Conservation (phyloP, 805 yeast species). For the Saturnispora kantuleensis region DNA sequence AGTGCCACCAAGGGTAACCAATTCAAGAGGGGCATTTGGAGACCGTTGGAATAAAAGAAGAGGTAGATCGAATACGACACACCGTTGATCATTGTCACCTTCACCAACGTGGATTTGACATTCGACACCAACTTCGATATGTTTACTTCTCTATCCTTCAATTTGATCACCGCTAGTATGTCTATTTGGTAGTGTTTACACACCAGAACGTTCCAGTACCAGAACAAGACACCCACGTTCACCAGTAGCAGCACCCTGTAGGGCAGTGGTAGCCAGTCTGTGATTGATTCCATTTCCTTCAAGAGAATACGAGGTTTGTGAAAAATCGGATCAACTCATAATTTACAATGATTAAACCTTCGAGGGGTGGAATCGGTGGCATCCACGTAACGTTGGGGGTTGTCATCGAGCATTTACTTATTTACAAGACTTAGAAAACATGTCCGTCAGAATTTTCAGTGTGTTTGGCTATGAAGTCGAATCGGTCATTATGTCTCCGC, state of each 20-base stretch:
- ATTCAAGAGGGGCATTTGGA: constrained; percentile 21
- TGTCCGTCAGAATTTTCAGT: constrained; percentile 51
- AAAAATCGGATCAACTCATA: neutral
- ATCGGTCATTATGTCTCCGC: constrained; percentile 58
- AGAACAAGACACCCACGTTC: constrained; percentile 41
- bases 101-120: constrained; percentile 14
- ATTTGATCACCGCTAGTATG: constrained; percentile 33
- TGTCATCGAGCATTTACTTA: too few species aligned
- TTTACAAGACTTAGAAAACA: neutral
- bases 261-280: constrained; percentile 32
- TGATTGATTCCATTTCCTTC: neutral
- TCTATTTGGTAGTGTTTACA: constrained; percentile 35
- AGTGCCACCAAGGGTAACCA: constrained; percentile 33
- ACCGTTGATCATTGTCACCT: constrained; percentile 20
- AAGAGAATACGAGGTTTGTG: neutral
- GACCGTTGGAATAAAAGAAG: constrained; percentile 16
- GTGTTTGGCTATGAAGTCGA: constrained; percentile 52
- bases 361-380: too few species aligned
- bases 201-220: constrained; percentile 38
- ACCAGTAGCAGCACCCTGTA: constrained; percentile 41
- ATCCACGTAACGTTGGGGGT: neutral
- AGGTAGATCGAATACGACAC: constrained; percentile 24
- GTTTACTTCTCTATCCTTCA: constrained; percentile 18
- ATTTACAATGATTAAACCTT: too few species aligned
- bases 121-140: constrained; percentile 12